Evolutionary conservation across 768 basidiomycete genomes (phyloP), one percentile per base, ranked within the genome.

Genomic region (Macrolepiota fuliginosa): DNA sequence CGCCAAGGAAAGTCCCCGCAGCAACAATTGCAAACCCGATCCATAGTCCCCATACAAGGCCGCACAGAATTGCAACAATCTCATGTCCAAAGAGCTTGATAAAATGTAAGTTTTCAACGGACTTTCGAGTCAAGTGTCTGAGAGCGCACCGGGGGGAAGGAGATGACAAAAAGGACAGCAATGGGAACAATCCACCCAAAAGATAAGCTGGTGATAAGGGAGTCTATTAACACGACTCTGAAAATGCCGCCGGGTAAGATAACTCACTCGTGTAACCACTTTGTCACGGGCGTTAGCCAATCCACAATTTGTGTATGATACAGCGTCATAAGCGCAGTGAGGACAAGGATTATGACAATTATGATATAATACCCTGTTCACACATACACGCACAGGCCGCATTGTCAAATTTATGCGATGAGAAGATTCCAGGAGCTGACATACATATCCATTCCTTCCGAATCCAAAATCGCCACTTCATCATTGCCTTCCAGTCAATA

Each of bases 41-140:
- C 81, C 95, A 89, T 1, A 95, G 77, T 2, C 92, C 94, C 92
- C 93, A 97, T 2, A 96, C 91, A 36, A 96, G 72, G 17, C 95
- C 95, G 67, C 92, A 94, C 6, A 96, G 78, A 37, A 96, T 83
- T 24, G 92, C 91, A 42, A 96, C 80, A 59, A 96, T 91, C 79
- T 96, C 95, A 64, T 96, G 94, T 4, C 95, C 95, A 68, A 95
- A 95, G 17, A 96, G 83, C 83, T 91, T 64, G 3, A 13, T 29
- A 59, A 10, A 53, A 29, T 62, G 47, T 59, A 47, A 24, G 45
- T 54, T 24, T 29, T 45, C 29, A 7, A 32, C 9, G 32, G 61
- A 24, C 45, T 32, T 47, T 3, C 29, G 46, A 52, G 42, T n/a
- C n/a, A 19, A 36, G 15, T 39, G 62, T 42, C 29, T 53, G 25